Evolutionary conservation across 164 flowering plant species (phyloP).

Genomic region (Vitis cinerea): DNA sequence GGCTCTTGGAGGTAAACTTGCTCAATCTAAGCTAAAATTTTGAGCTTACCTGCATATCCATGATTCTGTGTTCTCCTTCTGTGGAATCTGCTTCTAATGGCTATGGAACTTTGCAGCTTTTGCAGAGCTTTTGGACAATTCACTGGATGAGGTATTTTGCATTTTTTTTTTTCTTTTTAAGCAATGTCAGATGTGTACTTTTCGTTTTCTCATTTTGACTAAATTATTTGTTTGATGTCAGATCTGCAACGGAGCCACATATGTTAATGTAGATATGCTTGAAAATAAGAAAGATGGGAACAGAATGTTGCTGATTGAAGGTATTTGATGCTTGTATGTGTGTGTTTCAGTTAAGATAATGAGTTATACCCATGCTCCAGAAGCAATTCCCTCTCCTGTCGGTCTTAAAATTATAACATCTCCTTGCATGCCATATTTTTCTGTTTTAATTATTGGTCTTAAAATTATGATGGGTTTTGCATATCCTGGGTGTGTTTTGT

Average conservation of each 20-base stretch:
- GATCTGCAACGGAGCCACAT: constrained; percentile 83
- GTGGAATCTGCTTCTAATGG: background rate
- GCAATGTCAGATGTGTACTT: background rate
- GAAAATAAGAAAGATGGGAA: constrained; percentile 57
- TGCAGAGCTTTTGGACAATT: constrained; percentile 94
- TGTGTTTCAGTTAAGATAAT: no score
- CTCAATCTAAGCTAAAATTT: background rate
- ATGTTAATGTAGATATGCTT: constrained; percentile 68
- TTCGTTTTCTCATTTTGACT: background rate
- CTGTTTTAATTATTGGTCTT: no score
- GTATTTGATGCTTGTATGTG: constrained; percentile 27
- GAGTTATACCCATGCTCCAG: no score
- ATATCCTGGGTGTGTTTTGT: no score
- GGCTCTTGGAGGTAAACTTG: constrained; percentile 91
- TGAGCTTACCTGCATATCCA: background rate
- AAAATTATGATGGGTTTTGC: no score
- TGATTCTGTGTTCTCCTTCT: background rate
- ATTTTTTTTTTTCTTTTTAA: background rate
- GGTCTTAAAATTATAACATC: no score
- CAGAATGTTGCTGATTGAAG: constrained; percentile 84
- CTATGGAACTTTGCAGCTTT: constrained; percentile 54
- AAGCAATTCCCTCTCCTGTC: no score
- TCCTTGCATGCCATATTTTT: no score
- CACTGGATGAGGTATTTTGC: constrained; percentile 85
- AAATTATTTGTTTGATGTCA: constrained; percentile 20